Evolutionary conservation across 2,329 filamentous ascomycete genomes (phyloP).

Genomic region (Fonsecaea monophora): DNA sequence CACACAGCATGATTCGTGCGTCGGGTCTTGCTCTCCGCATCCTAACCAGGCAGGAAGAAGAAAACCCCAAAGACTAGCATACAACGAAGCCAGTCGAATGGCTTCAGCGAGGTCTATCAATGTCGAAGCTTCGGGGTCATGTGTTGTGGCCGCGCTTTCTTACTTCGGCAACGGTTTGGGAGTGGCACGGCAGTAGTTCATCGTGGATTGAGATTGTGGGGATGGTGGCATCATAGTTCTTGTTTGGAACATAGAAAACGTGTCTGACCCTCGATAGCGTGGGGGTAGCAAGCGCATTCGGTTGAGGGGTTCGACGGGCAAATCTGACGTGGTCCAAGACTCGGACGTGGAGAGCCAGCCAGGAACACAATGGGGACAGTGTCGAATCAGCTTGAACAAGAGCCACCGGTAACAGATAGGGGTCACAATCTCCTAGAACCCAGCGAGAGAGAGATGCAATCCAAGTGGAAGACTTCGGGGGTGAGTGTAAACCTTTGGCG

Average conservation of each 20-base stretch:
- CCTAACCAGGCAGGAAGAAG: background rate
- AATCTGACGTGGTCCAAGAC: constrained; percentile 22
- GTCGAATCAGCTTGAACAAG: constrained; percentile 30
- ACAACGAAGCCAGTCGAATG: background rate
- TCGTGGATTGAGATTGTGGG: constrained; percentile 20
- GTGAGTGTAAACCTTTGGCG: constrained; percentile 15
- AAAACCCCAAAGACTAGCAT: background rate
- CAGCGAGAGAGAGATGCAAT: constrained; percentile 4
- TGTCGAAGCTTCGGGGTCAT: background rate
- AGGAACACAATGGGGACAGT: constrained; percentile 23
- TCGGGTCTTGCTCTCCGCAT: background rate
- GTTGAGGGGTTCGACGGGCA: constrained; percentile 10
- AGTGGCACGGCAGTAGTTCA: background rate
- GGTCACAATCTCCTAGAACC: background rate
- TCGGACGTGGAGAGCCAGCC: constrained; percentile 18
- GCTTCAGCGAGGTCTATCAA: constrained; percentile 1
- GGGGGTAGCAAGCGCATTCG: constrained; percentile 20
- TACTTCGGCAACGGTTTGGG: background rate
- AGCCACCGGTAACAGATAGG: constrained; percentile 5
- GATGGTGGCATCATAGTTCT: constrained; percentile 7
- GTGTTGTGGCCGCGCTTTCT: background rate
- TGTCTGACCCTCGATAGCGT: constrained; percentile 26
- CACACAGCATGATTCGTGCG: constrained; percentile 7
- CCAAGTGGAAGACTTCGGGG: constrained; percentile 5
- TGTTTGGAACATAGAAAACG: constrained; percentile 13